Percentiles rank a stretch among this genome's conserved stretches.
These are phyloP conservation scores for Triangularia verruculosa DNA, from an alignment of 2,329 filamentous ascomycete species.

Conservation along the genomic window DNA sequence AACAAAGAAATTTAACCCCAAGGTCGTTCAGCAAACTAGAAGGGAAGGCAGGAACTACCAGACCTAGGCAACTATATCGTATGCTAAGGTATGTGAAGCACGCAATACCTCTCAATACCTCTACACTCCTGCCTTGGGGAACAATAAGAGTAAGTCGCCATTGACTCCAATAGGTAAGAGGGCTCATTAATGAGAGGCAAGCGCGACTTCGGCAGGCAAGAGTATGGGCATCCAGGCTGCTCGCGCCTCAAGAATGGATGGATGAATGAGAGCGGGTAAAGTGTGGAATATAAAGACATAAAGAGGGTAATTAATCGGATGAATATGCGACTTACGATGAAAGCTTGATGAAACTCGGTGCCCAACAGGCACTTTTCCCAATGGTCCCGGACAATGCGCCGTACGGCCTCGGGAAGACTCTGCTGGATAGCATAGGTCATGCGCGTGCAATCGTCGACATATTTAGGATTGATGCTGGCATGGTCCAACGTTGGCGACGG, in stretches of 20 bases:
- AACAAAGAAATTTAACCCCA: not conserved
- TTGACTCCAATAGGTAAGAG: not conserved
- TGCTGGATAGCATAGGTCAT: conserved; percentile 41
- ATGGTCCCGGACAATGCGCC: conserved; percentile 48
- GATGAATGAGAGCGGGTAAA: not conserved
- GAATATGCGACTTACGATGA: conserved; percentile 44
- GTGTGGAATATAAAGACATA: conserved; percentile 1
- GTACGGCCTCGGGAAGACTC: conserved; percentile 44
- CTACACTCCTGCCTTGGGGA: not conserved
- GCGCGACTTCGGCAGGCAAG: not conserved
- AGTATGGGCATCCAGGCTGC: not conserved
- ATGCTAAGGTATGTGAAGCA: no score
- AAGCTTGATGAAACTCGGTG: conserved; percentile 51
- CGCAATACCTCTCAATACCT: not conserved
- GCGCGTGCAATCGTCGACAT: conserved; percentile 39
- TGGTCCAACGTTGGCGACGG: conserved; percentile 36
- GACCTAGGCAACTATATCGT: not conserved
- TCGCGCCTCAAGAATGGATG: not conserved
- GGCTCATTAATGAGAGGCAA: not conserved
- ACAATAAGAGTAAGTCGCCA: no score
- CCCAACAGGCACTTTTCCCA: conserved; percentile 51
- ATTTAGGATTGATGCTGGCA: conserved; percentile 33
- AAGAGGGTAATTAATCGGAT: conserved; percentile 7
- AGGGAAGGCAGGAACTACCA: not conserved
- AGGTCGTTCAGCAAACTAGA: no score